Percentiles rank a stretch among this genome's conserved stretches.
Conservation (phyloP, 768 basidiomycete species). For the Tylopilus cervinicoccineus region DNA sequence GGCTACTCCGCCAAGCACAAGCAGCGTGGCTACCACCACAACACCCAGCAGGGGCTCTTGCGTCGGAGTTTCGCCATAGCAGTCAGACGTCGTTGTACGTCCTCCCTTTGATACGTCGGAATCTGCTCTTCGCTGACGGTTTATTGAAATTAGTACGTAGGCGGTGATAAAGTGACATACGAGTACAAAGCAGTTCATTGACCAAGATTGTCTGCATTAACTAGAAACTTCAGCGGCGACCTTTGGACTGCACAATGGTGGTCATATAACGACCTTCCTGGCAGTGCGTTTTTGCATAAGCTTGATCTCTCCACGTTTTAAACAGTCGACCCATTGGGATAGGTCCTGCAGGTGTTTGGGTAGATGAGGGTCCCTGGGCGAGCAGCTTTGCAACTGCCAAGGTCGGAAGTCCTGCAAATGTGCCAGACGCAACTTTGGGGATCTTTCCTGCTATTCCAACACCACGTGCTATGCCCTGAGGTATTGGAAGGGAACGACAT, state of each 20-base stretch:
- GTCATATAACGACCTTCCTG: constrained; percentile 38
- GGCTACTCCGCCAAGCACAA: constrained; percentile 5
- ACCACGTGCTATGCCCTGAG: no score
- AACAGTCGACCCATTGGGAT: no score
- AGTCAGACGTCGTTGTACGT: constrained; percentile 36
- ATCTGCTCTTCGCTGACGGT: not conserved
- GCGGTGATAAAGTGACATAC: constrained; percentile 42
- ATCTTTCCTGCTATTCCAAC: not conserved
- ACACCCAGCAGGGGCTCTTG: constrained; percentile 31
- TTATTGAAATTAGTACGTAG: constrained; percentile 35
- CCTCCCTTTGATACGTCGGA: not conserved
- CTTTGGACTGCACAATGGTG: constrained; percentile 51
- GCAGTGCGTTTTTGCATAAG: constrained; percentile 21
- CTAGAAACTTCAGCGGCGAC: constrained; percentile 33
- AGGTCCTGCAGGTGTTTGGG: constrained; percentile 20
- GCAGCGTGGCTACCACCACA: constrained; percentile 5
- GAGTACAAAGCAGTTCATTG: constrained; percentile 27
- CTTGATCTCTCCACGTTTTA: no score
- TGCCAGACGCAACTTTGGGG: constrained; percentile 2
- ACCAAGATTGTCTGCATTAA: not conserved
- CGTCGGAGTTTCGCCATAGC: constrained; percentile 43
- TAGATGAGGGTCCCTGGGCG: constrained; percentile 12
- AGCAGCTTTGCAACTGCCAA: constrained; percentile 3
- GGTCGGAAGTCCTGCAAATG: not conserved
- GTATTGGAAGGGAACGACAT: no score